phyloP scores from a whole-genome alignment of 2,329 filamentous ascomycete genomes.

The Escovopsis sp. region DNA sequence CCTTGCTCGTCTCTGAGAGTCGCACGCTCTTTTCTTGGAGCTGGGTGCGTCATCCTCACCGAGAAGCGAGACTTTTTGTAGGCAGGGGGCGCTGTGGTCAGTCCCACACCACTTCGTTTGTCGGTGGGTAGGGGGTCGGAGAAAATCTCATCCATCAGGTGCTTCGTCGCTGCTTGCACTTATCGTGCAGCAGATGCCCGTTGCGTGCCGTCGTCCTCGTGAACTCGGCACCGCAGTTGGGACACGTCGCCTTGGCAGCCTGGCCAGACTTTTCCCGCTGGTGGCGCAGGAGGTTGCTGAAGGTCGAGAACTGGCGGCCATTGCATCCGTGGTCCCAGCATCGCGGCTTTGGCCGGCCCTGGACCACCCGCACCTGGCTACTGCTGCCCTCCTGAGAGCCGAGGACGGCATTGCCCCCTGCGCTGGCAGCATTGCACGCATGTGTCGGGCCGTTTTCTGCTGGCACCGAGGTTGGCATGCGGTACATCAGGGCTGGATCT shows the following conservation, averaged over 20 bases:
- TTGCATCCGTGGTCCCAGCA: conserved; percentile 98
- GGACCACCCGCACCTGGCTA: conserved; percentile 51
- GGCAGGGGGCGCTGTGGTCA: too few species aligned
- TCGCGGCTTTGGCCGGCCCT: conserved; percentile 77
- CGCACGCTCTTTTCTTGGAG: too few species aligned
- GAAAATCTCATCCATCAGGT: conserved; percentile 7
- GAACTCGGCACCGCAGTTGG: conserved; percentile 85
- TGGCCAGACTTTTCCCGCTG: conserved; percentile 91
- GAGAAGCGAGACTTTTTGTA: too few species aligned
- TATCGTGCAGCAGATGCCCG: conserved; percentile 72
- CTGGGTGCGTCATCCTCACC: too few species aligned
- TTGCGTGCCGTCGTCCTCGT: conserved; percentile 80
- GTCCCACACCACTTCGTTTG: too few species aligned
- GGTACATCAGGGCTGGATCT: conserved; percentile 29
- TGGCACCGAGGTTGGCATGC: conserved; percentile 24
- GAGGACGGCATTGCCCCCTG: conserved; percentile 1
- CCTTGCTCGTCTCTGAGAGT: too few species aligned
- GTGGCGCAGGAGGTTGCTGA: conserved; percentile 85
- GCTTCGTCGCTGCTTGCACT: conserved; percentile 58
- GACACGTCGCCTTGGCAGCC: conserved; percentile 75
- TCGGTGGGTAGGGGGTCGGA: neutral
- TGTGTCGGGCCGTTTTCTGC: conserved; percentile 13
- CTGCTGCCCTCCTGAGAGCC: conserved; percentile 22
- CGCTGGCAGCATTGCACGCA: neutral
- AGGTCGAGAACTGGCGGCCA: conserved; percentile 87